Conservation (phyloP, 208 protist genomes). For the Naegleria fowleri region DNA sequence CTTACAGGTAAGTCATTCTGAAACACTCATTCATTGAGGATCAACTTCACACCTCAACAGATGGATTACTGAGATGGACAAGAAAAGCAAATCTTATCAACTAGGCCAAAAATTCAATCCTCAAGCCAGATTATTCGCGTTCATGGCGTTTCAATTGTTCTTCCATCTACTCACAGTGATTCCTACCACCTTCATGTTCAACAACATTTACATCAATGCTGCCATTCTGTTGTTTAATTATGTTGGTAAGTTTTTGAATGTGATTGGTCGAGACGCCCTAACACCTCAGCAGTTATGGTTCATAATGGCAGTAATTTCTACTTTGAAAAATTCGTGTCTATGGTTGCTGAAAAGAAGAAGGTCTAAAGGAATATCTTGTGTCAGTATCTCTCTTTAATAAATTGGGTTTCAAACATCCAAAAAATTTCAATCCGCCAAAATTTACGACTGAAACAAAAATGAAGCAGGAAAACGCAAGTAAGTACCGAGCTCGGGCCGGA, state of each 20-base stretch:
- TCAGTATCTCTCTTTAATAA: too few relatives aligned
- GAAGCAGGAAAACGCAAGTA: too few relatives aligned
- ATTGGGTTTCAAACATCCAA: too few relatives aligned
- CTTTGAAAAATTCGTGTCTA: not conserved
- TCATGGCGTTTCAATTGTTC: not conserved
- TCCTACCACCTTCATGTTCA: not conserved
- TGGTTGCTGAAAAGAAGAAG: not conserved
- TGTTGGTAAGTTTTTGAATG: not conserved
- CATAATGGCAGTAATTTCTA: slow-evolving; percentile 17
- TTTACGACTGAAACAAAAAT: too few relatives aligned
- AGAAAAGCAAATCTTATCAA: not conserved
- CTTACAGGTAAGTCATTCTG: not conserved
- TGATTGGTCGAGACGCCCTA: not conserved
- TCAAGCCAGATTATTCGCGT: not conserved
- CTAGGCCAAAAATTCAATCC: not conserved
- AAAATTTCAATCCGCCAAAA: too few relatives aligned
- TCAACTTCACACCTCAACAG: too few relatives aligned
- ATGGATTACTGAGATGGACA: not conserved
- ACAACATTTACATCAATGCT: not conserved
- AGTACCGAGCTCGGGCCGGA: too few relatives aligned
- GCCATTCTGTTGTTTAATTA: not conserved
- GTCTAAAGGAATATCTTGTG: too few relatives aligned
- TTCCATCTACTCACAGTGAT: not conserved
- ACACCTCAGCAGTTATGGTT: not conserved
- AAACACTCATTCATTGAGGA: too few relatives aligned